A percentile compares a stretch with the other conserved stretches of the same genome.
phyloP scores from a whole-genome alignment of 2,329 filamentous ascomycete genomes.

The Epichloe gansuensis region DNA sequence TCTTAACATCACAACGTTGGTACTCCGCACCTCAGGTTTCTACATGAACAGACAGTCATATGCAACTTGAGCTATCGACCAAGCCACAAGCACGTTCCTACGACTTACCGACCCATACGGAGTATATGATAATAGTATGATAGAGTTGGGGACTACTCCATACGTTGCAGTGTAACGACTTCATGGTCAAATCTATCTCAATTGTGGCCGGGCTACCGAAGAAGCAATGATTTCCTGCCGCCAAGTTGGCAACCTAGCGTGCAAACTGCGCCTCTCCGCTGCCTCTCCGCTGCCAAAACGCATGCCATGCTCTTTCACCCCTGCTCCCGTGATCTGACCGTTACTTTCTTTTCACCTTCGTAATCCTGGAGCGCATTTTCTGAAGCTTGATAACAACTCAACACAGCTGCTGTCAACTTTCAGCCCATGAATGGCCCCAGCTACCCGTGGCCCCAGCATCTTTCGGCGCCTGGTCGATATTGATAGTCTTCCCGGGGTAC shows the following conservation, averaged over 20 bases:
- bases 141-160: background rate
- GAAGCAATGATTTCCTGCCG: background rate
- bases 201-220: background rate
- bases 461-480: conserved; percentile 8
- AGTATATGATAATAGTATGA: too few relatives aligned
- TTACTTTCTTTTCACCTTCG: background rate
- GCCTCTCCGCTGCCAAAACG: background rate
- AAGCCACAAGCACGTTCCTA: background rate
- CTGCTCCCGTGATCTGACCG: background rate
- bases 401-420: background rate
- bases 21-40: background rate
- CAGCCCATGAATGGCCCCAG: background rate
- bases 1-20: background rate
- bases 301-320: background rate
- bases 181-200: background rate
- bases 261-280: background rate
- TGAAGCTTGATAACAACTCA: background rate
- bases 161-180: background rate
- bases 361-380: background rate
- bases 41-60: background rate
- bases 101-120: background rate
- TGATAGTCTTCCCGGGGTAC: background rate
- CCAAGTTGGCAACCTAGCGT: background rate
- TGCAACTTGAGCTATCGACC: background rate
- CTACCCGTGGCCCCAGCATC: conserved; percentile 8